These are phyloP conservation scores for Podosphaera aphanis DNA, from an alignment of 2,329 filamentous ascomycete genomes.

Conservation along the genomic window DNA sequence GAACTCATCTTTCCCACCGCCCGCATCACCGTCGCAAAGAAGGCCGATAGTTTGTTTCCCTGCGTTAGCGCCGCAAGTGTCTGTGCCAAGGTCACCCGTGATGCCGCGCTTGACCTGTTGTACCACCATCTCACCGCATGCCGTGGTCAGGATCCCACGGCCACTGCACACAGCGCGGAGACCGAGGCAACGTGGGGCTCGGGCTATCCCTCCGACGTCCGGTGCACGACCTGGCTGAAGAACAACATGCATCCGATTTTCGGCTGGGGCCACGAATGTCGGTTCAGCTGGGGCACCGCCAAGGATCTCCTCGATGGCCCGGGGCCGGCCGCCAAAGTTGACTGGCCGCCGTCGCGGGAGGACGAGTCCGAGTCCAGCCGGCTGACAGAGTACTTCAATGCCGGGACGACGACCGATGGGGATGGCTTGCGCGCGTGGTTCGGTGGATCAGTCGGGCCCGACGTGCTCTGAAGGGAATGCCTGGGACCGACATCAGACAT, in stretches of 20 bases:
- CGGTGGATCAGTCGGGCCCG: constrained; percentile 23
- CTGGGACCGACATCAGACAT: no score
- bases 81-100: constrained; percentile 85
- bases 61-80: constrained; percentile 86
- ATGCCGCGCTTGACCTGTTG: constrained; percentile 64
- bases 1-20: constrained; percentile 62
- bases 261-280: constrained; percentile 80
- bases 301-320: constrained; percentile 66
- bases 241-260: constrained; percentile 78
- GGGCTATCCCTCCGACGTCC: constrained; percentile 73
- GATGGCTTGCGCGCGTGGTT: constrained; percentile 62
- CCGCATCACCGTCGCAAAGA: constrained; percentile 59
- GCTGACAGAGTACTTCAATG: constrained; percentile 52
- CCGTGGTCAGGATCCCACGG: constrained; percentile 10
- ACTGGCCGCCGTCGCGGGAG: constrained; percentile 64
- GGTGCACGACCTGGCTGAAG: constrained; percentile 62
- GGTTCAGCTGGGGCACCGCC: constrained; percentile 88
- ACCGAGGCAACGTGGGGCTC: constrained; percentile 49
- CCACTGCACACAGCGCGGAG: constrained; percentile 6
- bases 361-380: constrained; percentile 45
- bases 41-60: constrained; percentile 80
- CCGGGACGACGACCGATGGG: constrained; percentile 15
- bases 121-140: constrained; percentile 24
- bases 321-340: constrained; percentile 42
- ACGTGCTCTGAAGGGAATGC: no score